These are phyloP conservation scores for Alternaria sp. DNA, from an alignment of 2,329 filamentous ascomycete species.

Conservation along the genomic window DNA sequence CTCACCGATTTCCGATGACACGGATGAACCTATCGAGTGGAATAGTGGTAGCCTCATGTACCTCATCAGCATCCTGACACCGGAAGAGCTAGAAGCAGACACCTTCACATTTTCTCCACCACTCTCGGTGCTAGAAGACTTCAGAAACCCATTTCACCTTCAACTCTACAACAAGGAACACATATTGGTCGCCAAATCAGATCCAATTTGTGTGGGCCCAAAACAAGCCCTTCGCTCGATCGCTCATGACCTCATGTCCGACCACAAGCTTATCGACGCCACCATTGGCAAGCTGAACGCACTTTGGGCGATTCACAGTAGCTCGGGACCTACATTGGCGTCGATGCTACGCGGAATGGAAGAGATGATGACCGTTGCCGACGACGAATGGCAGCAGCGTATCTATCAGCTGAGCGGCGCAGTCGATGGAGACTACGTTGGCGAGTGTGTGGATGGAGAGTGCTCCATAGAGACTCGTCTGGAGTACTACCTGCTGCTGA, in stretches of 20 bases:
- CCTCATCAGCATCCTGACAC: constrained; percentile 22
- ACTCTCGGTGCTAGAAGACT: constrained; percentile 12
- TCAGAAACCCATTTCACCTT: constrained; percentile 13
- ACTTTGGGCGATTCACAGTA: constrained; percentile 12
- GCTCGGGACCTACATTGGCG: not conserved
- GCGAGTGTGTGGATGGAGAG: constrained; percentile 13
- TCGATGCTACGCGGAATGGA: constrained; percentile 21
- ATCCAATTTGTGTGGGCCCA: not conserved
- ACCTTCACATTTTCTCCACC: constrained; percentile 20
- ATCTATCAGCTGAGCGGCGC: constrained; percentile 11
- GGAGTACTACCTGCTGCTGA: constrained; percentile 26
- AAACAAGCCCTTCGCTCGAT: constrained; percentile 13
- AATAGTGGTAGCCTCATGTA: constrained; percentile 23
- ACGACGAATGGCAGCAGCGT: constrained; percentile 17
- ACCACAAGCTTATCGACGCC: not conserved
- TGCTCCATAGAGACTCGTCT: constrained; percentile 22
- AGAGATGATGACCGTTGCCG: constrained; percentile 17
- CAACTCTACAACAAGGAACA: constrained; percentile 11
- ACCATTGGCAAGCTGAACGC: constrained; percentile 18
- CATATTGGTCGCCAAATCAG: constrained; percentile 17
- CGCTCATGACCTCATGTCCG: constrained; percentile 9
- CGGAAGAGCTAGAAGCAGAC: constrained; percentile 9
- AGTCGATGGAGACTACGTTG: not conserved
- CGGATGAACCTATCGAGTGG: constrained; percentile 17
- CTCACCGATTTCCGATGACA: not conserved